phyloP scores from a whole-genome alignment of 768 basidiomycete species.

The Albatrellus ellisii region DNA sequence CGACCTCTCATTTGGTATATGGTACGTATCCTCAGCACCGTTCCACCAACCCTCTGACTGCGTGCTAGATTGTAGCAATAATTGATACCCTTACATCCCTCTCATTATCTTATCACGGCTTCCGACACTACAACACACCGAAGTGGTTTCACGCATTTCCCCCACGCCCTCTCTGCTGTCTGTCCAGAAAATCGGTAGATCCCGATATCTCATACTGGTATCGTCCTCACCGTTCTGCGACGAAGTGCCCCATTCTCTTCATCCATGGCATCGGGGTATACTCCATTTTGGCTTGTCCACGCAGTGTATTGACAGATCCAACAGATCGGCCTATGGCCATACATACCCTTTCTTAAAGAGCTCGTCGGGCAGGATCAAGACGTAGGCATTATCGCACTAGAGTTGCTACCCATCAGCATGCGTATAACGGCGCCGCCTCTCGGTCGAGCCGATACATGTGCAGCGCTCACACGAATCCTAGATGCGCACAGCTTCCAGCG shows the following conservation, averaged over 20 bases:
- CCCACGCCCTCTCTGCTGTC: slow-evolving; percentile 29
- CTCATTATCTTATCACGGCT: slow-evolving; percentile 30
- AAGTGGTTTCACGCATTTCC: slow-evolving; percentile 35
- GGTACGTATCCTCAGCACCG: slow-evolving; percentile 19
- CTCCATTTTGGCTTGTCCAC: background rate
- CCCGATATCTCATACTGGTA: slow-evolving; percentile 32
- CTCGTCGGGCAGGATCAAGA: slow-evolving; percentile 31
- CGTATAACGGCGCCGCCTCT: slow-evolving; percentile 44
- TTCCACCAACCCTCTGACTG: background rate
- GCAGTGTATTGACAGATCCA: background rate
- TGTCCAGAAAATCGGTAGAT: slow-evolving; percentile 28
- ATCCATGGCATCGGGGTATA: slow-evolving; percentile 56
- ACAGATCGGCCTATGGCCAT: slow-evolving; percentile 52
- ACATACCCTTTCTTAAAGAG: slow-evolving; percentile 36
- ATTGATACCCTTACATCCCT: slow-evolving; percentile 34
- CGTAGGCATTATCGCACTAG: slow-evolving; percentile 44
- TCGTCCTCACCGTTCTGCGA: slow-evolving; percentile 32
- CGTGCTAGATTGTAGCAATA: slow-evolving; percentile 34
- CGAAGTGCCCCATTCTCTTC: slow-evolving; percentile 44
- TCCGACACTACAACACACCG: slow-evolving; percentile 35
- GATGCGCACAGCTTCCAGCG: slow-evolving; percentile 24
- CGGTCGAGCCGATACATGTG: slow-evolving; percentile 25
- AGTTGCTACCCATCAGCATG: slow-evolving; percentile 46
- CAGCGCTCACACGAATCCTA: slow-evolving; percentile 31
- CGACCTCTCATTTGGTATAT: slow-evolving; percentile 54